These are phyloP conservation scores for Auricularia sp. DNA, from an alignment of 768 basidiomycete genomes.

Conservation along the genomic window DNA sequence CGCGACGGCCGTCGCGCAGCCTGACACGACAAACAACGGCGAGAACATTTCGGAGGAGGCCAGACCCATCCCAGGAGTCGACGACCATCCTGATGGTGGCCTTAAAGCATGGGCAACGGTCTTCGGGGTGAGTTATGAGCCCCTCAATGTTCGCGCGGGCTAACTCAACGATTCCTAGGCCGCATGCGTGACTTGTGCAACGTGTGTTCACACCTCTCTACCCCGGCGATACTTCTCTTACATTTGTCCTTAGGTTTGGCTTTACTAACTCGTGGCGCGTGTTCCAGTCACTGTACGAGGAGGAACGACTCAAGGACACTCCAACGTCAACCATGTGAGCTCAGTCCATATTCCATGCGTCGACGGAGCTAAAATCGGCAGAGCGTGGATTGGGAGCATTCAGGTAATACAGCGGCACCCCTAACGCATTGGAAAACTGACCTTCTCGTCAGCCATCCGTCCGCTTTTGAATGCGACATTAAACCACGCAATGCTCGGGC, in stretches of 20 bases:
- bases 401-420: slow-evolving; percentile 15
- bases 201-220: slow-evolving; percentile 21
- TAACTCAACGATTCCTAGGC: background rate
- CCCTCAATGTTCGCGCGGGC: background rate
- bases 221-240: background rate
- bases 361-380: slow-evolving; percentile 4
- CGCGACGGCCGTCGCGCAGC: too few species aligned
- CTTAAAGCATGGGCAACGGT: slow-evolving; percentile 8
- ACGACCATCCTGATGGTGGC: slow-evolving; percentile 7
- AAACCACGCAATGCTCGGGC: too few species aligned
- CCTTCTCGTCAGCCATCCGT: too few species aligned
- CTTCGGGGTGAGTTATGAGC: background rate
- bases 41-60: background rate
- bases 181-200: slow-evolving; percentile 26
- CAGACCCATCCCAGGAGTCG: background rate
- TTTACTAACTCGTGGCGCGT: slow-evolving; percentile 39
- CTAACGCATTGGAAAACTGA: too few species aligned
- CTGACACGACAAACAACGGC: background rate
- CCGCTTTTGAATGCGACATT: too few species aligned
- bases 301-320: background rate
- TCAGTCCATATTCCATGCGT: slow-evolving; percentile 29
- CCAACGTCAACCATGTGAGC: slow-evolving; percentile 25
- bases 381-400: slow-evolving; percentile 8
- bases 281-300: slow-evolving; percentile 5
- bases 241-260: slow-evolving; percentile 39